phyloP scores from a whole-genome alignment of 441 rosid species.

The Codiaeum variegatum region DNA sequence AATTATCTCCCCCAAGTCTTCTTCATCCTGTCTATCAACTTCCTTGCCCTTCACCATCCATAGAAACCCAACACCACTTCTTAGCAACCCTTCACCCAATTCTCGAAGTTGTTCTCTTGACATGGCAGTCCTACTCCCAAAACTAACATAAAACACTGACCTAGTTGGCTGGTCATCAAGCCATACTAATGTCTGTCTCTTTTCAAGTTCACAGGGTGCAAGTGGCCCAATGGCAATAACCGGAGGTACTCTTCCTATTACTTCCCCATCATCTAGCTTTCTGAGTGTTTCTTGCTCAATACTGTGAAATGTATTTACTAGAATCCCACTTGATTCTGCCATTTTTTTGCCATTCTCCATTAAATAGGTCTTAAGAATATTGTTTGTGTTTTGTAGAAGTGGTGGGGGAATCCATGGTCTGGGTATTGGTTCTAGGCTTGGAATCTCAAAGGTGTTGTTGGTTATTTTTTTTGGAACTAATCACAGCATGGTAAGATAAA shows the following conservation, averaged over 20 bases:
- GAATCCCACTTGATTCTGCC: slow-evolving; percentile 30
- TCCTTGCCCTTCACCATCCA: slow-evolving; percentile 38
- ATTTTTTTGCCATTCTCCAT: slow-evolving; percentile 27
- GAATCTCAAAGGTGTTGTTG: slow-evolving; percentile 20
- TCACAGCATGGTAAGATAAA: slow-evolving; percentile 12
- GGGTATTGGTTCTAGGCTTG: slow-evolving; percentile 28
- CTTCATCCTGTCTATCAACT: slow-evolving; percentile 35
- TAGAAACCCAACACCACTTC: slow-evolving; percentile 30
- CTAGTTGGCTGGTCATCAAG: slow-evolving; percentile 25
- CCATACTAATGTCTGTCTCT: slow-evolving; percentile 21
- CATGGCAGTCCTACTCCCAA: slow-evolving; percentile 41
- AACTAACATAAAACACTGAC: slow-evolving; percentile 34
- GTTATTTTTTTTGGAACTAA: not conserved
- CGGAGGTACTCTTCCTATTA: slow-evolving; percentile 18
- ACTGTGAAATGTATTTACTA: slow-evolving; percentile 28
- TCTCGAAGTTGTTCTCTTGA: slow-evolving; percentile 38
- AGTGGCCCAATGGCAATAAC: slow-evolving; percentile 32
- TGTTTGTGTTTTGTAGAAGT: slow-evolving; percentile 20
- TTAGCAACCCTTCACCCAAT: slow-evolving; percentile 29
- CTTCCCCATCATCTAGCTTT: slow-evolving; percentile 20
- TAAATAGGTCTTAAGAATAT: slow-evolving; percentile 19
- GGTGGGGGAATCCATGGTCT: slow-evolving; percentile 34
- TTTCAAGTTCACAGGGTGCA: slow-evolving; percentile 22
- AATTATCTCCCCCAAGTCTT: slow-evolving; percentile 20
- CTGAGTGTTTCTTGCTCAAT: slow-evolving; percentile 26